These are phyloP conservation scores for Vigna unguiculata DNA, from an alignment of 306 rosid species.

Conservation along the genomic window DNA sequence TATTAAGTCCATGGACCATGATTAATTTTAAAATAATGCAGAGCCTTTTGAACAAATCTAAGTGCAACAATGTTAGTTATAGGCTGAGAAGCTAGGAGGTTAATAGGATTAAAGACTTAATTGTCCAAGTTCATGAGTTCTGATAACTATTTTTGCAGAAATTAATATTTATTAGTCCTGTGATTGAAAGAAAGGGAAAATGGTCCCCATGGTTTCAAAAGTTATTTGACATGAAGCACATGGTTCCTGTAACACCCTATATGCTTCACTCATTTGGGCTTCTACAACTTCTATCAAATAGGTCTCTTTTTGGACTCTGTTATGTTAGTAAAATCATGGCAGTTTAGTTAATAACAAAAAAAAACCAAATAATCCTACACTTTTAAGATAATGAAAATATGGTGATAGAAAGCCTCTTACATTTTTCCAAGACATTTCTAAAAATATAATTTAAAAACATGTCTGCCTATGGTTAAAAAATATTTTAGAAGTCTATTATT, in stretches of 20 bases:
- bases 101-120: constrained; percentile 36
- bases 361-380: background rate
- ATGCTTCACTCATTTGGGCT: constrained; percentile 19
- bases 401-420: too few relatives aligned
- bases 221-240: constrained; percentile 3
- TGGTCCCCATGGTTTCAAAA: constrained; percentile 40
- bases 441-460: too few relatives aligned
- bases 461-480: too few relatives aligned
- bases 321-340: background rate
- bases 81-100: constrained; percentile 27
- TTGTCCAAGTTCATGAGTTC: constrained; percentile 33
- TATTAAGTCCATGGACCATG: background rate
- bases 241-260: constrained; percentile 24
- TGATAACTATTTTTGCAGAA: constrained; percentile 41
- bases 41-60: constrained; percentile 40
- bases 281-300: constrained; percentile 5
- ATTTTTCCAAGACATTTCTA: too few relatives aligned
- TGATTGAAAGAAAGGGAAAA: constrained; percentile 9
- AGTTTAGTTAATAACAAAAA: background rate
- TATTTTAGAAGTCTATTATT: too few relatives aligned
- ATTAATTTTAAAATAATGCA: constrained; percentile 23
- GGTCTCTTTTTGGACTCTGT: background rate
- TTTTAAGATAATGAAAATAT: too few relatives aligned
- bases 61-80: constrained; percentile 9
- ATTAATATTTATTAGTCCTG: constrained; percentile 19